Conservation (phyloP, 306 rosid species). For the Luffa acutangula region DNA sequence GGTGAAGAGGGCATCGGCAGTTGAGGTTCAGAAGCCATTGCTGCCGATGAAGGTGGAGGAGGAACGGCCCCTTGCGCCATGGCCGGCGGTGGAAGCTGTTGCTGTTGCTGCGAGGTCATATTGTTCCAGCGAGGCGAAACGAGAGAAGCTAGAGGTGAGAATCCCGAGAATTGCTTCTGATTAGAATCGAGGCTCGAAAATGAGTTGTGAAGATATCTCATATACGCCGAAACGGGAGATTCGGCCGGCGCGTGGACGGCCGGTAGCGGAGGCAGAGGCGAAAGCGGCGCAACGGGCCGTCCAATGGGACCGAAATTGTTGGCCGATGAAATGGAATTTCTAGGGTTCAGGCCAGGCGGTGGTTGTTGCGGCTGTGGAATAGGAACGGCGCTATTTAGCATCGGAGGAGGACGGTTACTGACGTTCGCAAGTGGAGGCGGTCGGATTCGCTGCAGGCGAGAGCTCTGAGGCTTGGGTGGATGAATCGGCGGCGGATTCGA, state of each 20-base stretch:
- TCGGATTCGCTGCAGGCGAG: conserved; percentile 89
- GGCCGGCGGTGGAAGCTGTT: conserved; percentile 13
- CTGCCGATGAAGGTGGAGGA: conserved; percentile 15
- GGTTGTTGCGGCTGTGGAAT: conserved; percentile 14
- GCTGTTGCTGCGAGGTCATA: conserved; percentile 19
- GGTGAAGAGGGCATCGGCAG: conserved; percentile 54
- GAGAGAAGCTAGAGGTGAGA: conserved; percentile 52
- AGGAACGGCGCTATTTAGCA: conserved; percentile 25
- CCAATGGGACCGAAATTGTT: conserved; percentile 21
- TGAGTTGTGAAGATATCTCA: conserved; percentile 48
- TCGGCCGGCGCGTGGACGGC: conserved; percentile 59
- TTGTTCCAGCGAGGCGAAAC: conserved; percentile 63
- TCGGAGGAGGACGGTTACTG: conserved; percentile 46
- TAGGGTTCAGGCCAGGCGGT: conserved; percentile 14
- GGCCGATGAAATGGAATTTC: conserved; percentile 14
- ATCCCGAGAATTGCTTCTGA: conserved; percentile 57
- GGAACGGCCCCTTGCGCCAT: conserved; percentile 9
- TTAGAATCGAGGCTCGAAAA: conserved; percentile 24
- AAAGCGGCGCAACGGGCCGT: conserved; percentile 39
- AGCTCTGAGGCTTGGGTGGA: conserved; percentile 67
- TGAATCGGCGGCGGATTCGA: conserved; percentile 60
- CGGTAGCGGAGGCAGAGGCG: conserved; percentile 63
- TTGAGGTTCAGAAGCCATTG: conserved; percentile 17
- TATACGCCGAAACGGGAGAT: conserved; percentile 55
- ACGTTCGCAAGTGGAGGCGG: conserved; percentile 85